Evolutionary conservation across 305 asterid species (phyloP).

Genomic region (Stenogyne calaminthoides): DNA sequence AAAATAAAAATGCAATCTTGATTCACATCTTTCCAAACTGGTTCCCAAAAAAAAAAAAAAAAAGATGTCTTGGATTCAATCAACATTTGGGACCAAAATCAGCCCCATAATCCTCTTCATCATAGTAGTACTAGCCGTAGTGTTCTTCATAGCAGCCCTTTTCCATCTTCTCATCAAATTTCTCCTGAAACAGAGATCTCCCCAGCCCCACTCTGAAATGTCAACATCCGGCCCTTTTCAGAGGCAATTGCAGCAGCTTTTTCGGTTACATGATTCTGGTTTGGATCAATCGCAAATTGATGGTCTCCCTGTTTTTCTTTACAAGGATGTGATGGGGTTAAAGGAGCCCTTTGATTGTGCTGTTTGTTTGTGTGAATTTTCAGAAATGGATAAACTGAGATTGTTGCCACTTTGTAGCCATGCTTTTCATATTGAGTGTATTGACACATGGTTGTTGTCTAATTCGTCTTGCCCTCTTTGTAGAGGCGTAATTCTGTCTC

Average conservation of each 20-base stretch:
- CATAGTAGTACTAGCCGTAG: constrained; percentile 47
- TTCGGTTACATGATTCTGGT: constrained; percentile 83
- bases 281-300: constrained; percentile 79
- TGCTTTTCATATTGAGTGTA: constrained; percentile 88
- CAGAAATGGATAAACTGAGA: constrained; percentile 64
- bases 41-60: not conserved
- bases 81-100: constrained; percentile 53
- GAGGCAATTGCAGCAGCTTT: constrained; percentile 83
- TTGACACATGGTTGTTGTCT: constrained; percentile 87
- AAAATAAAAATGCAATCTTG: constrained; percentile 21
- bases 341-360: constrained; percentile 93
- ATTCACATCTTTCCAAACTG: constrained; percentile 16
- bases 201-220: constrained; percentile 46
- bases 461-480: constrained; percentile 92
- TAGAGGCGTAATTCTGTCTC: constrained; percentile 66
- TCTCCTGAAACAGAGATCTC: constrained; percentile 47
- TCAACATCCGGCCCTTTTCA: constrained; percentile 63
- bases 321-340: constrained; percentile 67
- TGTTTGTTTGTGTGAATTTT: constrained; percentile 84
- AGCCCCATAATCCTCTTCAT: constrained; percentile 56
- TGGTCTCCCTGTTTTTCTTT: constrained; percentile 76
- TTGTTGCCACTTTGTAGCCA: constrained; percentile 85
- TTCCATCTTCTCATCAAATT: constrained; percentile 53
- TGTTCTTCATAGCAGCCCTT: constrained; percentile 55
- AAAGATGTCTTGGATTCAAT: constrained; percentile 64